A percentile compares a stretch with the other conserved stretches of the same genome.
Conservation (phyloP, 1,139 yeast genomes). For the Blastobotrys ciferrii region DNA sequence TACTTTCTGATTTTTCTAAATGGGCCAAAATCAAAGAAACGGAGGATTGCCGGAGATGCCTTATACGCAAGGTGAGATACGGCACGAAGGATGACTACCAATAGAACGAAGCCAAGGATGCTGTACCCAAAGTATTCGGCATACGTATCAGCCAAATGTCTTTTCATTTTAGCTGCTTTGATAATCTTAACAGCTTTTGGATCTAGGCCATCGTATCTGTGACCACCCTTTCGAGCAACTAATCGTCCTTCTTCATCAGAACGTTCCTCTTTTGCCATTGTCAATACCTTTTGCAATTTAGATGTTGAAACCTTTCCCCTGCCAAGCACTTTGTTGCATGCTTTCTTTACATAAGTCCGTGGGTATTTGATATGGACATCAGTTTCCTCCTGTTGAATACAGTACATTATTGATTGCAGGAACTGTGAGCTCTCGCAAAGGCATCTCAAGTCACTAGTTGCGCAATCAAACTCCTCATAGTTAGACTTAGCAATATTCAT, state of each 20-base stretch:
- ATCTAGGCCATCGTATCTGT: neutral
- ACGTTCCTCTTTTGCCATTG: neutral
- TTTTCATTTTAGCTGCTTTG: neutral
- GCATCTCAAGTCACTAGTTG: neutral
- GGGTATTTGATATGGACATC: neutral
- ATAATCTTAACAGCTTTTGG: neutral
- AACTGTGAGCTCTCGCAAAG: neutral
- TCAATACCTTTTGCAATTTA: neutral
- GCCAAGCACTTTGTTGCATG: neutral
- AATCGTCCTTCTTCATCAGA: neutral
- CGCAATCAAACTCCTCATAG: neutral
- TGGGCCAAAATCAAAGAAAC: conserved; percentile 35
- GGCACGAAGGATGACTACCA: conserved; percentile 1
- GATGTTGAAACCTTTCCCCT: neutral
- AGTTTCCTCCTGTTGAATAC: neutral
- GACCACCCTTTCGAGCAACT: neutral
- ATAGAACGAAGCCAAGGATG: conserved; percentile 3
- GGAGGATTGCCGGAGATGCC: conserved; percentile 38
- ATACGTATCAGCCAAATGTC: neutral
- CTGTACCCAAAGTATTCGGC: conserved; percentile 3
- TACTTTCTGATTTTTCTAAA: conserved; percentile 43
- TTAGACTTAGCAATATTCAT: neutral
- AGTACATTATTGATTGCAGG: neutral
- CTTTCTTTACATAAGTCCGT: neutral
- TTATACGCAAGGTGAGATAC: conserved; percentile 14